Percentiles rank a stretch among this genome's conserved stretches.
Evolutionary conservation across 148 eudicot genomes (phyloP).

Genomic region (Euryodendron excelsum): DNA sequence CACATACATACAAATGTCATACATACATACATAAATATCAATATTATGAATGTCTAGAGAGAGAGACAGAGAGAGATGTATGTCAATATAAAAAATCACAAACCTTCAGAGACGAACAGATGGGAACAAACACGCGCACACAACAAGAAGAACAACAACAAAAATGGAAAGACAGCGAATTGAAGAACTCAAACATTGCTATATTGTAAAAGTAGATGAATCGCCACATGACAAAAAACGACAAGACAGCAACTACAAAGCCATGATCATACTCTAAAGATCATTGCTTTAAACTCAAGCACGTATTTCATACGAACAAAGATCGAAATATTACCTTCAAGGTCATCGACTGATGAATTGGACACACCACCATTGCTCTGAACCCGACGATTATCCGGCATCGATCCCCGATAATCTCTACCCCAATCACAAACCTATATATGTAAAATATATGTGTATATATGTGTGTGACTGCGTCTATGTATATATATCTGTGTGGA

Average conservation of each 20-base stretch:
- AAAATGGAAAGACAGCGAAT: neutral
- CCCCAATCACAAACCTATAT: neutral
- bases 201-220: neutral
- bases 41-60: neutral
- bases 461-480: neutral
- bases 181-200: conserved; percentile 4
- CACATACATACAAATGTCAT: too few relatives aligned
- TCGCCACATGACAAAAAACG: neutral
- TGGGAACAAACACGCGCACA: neutral
- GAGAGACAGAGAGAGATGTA: neutral
- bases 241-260: neutral
- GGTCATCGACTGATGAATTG: conserved; percentile 31
- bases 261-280: conserved; percentile 5
- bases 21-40: neutral
- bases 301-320: neutral
- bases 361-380: conserved; percentile 42
- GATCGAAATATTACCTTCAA: conserved; percentile 42
- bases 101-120: neutral
- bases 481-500: neutral
- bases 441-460: neutral
- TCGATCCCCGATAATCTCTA: conserved; percentile 22
- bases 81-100: neutral
- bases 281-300: conserved; percentile 22
- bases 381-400: conserved; percentile 58
- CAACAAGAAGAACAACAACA: neutral